A percentile compares a stretch with the other conserved stretches of the same genome.
These are phyloP conservation scores for Myriosclerotinia duriaeana DNA, from an alignment of 2,329 filamentous ascomycete genomes.

Conservation along the genomic window DNA sequence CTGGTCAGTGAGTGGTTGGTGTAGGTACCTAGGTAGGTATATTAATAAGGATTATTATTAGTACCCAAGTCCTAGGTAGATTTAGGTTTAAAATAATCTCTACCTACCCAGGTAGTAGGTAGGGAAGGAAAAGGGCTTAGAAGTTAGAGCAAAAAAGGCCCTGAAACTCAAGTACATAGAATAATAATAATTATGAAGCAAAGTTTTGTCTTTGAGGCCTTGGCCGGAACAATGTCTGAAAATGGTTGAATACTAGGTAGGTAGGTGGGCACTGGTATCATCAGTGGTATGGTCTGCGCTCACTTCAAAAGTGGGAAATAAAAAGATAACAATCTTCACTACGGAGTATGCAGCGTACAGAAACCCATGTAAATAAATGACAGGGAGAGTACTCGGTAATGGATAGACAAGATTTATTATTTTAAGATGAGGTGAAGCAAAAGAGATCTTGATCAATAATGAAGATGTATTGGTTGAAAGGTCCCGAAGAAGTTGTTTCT, in stretches of 20 bases:
- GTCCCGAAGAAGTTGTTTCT: slow-evolving; percentile 2
- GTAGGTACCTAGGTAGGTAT: too few relatives aligned
- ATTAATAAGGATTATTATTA: too few relatives aligned
- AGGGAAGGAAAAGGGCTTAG: not conserved
- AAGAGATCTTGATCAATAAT: not conserved
- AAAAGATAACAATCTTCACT: slow-evolving; percentile 5
- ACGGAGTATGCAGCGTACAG: not conserved
- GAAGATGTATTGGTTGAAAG: not conserved
- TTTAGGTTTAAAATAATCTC: not conserved
- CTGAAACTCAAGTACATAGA: not conserved
- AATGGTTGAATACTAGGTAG: not conserved
- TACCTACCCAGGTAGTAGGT: not conserved
- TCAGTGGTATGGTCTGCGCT: slow-evolving; percentile 15
- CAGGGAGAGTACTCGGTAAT: not conserved
- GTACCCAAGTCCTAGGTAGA: not conserved
- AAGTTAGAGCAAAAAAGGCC: not conserved
- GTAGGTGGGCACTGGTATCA: too few relatives aligned
- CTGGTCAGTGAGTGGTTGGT: too few relatives aligned
- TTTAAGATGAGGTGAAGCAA: slow-evolving; percentile 17
- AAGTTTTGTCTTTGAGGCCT: not conserved
- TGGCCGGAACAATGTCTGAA: slow-evolving; percentile 7
- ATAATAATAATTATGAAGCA: not conserved
- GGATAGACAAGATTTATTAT: not conserved
- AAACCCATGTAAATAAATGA: not conserved
- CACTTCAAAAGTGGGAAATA: not conserved